These are phyloP conservation scores for Aspergillus pseudoterreus DNA, from an alignment of 2,329 filamentous ascomycete species.

Conservation along the genomic window DNA sequence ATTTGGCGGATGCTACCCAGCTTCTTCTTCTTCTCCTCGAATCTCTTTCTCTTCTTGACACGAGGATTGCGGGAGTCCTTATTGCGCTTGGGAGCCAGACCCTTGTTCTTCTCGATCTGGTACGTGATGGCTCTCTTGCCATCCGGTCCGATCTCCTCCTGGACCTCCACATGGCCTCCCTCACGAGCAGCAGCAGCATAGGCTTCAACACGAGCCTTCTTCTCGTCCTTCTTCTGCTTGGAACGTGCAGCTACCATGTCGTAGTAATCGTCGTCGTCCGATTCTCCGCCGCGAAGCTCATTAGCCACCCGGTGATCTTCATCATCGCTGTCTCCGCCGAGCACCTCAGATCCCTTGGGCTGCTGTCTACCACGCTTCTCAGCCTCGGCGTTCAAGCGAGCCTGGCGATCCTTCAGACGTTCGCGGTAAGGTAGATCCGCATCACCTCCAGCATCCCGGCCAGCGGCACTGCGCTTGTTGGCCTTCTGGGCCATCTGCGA, in stretches of 20 bases:
- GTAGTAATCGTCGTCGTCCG: slow-evolving; percentile 65
- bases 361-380: slow-evolving; percentile 72
- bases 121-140: slow-evolving; percentile 92
- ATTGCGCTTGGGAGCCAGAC: slow-evolving; percentile 79
- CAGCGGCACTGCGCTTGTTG: slow-evolving; percentile 66
- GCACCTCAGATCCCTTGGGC: slow-evolving; percentile 59
- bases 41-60: slow-evolving; percentile 98
- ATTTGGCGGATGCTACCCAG: slow-evolving; percentile 77
- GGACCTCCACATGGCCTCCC: slow-evolving; percentile 59
- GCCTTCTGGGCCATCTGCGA: slow-evolving; percentile 95
- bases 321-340: slow-evolving; percentile 68
- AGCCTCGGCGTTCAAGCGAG: slow-evolving; percentile 82
- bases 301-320: slow-evolving; percentile 56
- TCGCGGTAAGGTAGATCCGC: slow-evolving; percentile 75
- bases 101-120: slow-evolving; percentile 96
- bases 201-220: slow-evolving; percentile 64
- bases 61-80: slow-evolving; percentile 93
- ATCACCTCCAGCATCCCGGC: slow-evolving; percentile 59
- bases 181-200: slow-evolving; percentile 53
- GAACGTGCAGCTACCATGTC: slow-evolving; percentile 70
- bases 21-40: slow-evolving; percentile 96
- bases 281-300: slow-evolving; percentile 39
- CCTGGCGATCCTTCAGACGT: slow-evolving; percentile 78
- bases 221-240: slow-evolving; percentile 62
- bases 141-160: slow-evolving; percentile 70